Conservation (phyloP, 2,329 filamentous ascomycete species). For the Bipolaris oryzae region DNA sequence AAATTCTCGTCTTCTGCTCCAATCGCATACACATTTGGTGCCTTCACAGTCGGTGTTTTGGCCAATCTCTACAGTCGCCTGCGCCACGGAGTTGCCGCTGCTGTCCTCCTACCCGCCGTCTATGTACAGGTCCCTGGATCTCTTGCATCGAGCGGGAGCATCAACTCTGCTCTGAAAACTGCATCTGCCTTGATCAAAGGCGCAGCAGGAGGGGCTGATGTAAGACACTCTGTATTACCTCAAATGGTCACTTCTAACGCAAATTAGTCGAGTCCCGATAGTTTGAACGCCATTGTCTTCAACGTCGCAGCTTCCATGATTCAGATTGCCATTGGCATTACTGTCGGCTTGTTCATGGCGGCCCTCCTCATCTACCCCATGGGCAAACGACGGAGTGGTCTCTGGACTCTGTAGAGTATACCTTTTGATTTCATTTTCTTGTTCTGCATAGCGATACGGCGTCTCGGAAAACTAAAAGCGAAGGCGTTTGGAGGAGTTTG, state of each 20-base stretch:
- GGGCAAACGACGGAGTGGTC: constrained; percentile 53
- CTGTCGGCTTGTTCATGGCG: constrained; percentile 57
- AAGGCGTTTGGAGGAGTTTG: constrained; percentile 8
- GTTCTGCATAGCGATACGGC: constrained; percentile 28
- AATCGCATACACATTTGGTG: constrained; percentile 76
- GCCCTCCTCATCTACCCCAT: constrained; percentile 57
- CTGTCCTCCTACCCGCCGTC: constrained; percentile 40
- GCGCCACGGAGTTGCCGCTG: constrained; percentile 57
- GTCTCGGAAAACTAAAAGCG: constrained; percentile 21
- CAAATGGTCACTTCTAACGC: constrained; percentile 6
- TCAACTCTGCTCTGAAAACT: constrained; percentile 37
- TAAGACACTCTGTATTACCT: constrained; percentile 15
- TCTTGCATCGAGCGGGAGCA: constrained; percentile 39
- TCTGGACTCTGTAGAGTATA: constrained; percentile 43
- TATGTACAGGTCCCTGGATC: constrained; percentile 44
- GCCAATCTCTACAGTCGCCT: constrained; percentile 78
- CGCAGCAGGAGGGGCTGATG: constrained; percentile 19
- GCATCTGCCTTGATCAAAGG: constrained; percentile 36
- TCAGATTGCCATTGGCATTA: constrained; percentile 59
- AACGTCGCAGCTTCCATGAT: constrained; percentile 57
- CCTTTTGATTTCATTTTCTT: constrained; percentile 10
- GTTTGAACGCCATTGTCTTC: constrained; percentile 42
- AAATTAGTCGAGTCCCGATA: constrained; percentile 25
- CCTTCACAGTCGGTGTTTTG: constrained; percentile 74
- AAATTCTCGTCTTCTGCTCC: constrained; percentile 72